Conservation (phyloP, 2,329 filamentous ascomycete genomes). For the Metarhizium anisopliae region DNA sequence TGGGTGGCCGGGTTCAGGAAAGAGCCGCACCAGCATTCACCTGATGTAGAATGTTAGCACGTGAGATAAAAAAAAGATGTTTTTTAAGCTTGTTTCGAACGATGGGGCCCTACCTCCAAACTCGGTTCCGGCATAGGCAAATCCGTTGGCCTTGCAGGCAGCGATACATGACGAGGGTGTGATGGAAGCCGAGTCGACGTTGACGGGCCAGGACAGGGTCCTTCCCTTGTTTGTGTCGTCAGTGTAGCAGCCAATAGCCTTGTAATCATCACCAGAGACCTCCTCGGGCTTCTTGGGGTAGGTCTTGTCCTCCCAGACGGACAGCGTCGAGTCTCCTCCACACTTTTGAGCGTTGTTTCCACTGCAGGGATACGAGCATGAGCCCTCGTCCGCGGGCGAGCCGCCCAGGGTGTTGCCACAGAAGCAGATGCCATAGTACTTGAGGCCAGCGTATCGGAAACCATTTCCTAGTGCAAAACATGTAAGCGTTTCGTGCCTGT, state of each 20-base stretch:
- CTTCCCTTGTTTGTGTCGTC: conserved; percentile 32
- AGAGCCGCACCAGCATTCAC: conserved; percentile 41
- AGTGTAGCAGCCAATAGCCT: conserved; percentile 52
- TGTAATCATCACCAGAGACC: conserved; percentile 42
- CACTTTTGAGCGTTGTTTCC: conserved; percentile 36
- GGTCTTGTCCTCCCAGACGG: conserved; percentile 39
- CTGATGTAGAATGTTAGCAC: background rate
- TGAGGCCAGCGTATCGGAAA: conserved; percentile 41
- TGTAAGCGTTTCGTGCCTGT: background rate
- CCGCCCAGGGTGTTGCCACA: conserved; percentile 41
- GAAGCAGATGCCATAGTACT: conserved; percentile 45
- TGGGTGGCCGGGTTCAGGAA: conserved; percentile 39
- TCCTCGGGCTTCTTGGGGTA: conserved; percentile 34
- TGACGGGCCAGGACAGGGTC: conserved; percentile 35
- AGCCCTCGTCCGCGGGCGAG: conserved; percentile 38
- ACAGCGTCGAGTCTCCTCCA: conserved; percentile 37
- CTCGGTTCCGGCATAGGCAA: conserved; percentile 39
- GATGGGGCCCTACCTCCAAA: conserved; percentile 23
- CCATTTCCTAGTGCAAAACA: conserved; percentile 28
- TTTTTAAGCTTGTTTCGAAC: background rate
- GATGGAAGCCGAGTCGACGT: conserved; percentile 26
- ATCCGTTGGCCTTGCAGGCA: conserved; percentile 34
- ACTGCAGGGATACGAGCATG: conserved; percentile 49
- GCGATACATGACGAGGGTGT: conserved; percentile 33
- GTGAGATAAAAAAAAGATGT: too few relatives aligned